Evolutionary conservation across 768 basidiomycete genomes (phyloP), one percentile per base, ranked within the genome.

Genomic region (Boletellus sp.): DNA sequence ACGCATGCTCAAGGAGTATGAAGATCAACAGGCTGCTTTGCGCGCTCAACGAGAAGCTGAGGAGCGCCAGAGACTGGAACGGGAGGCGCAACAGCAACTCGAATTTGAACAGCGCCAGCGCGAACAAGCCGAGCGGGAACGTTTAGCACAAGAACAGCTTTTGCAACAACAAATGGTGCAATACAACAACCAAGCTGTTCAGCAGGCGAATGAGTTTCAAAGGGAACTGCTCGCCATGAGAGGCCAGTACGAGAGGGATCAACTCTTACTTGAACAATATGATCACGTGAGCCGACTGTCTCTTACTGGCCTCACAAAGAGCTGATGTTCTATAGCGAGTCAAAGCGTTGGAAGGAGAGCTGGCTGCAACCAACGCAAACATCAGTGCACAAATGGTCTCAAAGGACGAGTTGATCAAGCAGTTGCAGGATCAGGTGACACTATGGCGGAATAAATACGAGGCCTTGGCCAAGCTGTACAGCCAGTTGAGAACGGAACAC

Each of bases 371-470:
- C 58, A 75, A 78, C 20, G 72, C 77, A 54, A 92, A 94, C 61
- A 79, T 95, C 54, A 82, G 80, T 53, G 85, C 89, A 4, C 96
- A 98, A 68, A 77, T 96, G 72, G 65, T 74, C 45, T 87, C 93
- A 15, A 99, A 98, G 68, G 96, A 99, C 65, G 94, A 96, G 13
- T 73, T 98, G 61, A 95, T 98, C 69, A 85, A 85, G 63, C 92
- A 94, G 64, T 79, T 99, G 3, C 95, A 98, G 63, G 91, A 96
- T 62, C 96, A 99, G 71, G 94, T 97, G 55, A 89, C 82, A 4
- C 73, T 95, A 13, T 99, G 96, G 96, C 86, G 93, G 48, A 94
- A 91, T 74, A 99, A 99, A 71, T 99, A 99, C 68, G 96, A 99
- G 67, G 92, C 95, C 0, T 77, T 99, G 51, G 96, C 96, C 38